These are phyloP conservation scores for Thermomyces lanuginosus DNA, from an alignment of 2,329 filamentous ascomycete species.

Conservation along the genomic window DNA sequence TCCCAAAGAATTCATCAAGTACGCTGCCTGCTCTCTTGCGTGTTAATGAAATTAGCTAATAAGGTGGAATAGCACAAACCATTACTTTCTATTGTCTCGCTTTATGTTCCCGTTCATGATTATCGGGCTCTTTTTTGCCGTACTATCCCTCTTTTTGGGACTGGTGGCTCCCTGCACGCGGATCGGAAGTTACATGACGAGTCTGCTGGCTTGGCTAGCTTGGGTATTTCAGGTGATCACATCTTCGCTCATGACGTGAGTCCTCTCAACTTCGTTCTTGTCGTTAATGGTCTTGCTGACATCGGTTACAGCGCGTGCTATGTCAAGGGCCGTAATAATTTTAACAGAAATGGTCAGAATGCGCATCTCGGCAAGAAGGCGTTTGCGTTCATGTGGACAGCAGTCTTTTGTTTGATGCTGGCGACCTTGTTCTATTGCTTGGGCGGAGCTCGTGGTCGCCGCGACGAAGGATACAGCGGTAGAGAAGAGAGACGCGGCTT, in stretches of 20 bases:
- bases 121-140: slow-evolving; percentile 62
- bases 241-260: slow-evolving; percentile 47
- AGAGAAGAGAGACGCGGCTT: slow-evolving; percentile 23
- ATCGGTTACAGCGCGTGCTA: slow-evolving; percentile 36
- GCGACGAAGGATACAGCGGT: slow-evolving; percentile 20
- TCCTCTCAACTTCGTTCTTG: not conserved
- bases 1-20: slow-evolving; percentile 39
- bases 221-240: slow-evolving; percentile 43
- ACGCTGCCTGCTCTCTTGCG: slow-evolving; percentile 12
- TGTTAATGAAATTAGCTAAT: slow-evolving; percentile 1
- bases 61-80: slow-evolving; percentile 34
- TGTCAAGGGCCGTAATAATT: slow-evolving; percentile 40
- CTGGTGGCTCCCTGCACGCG: slow-evolving; percentile 36
- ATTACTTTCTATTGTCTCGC: slow-evolving; percentile 71
- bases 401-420: slow-evolving; percentile 38
- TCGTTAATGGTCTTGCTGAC: too few relatives aligned
- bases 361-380: slow-evolving; percentile 41
- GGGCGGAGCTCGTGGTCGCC: slow-evolving; percentile 20
- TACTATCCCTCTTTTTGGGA: slow-evolving; percentile 30
- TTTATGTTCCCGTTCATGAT: slow-evolving; percentile 90
- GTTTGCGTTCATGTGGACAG: slow-evolving; percentile 47
- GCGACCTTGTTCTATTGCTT: slow-evolving; percentile 42
- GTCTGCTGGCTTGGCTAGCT: slow-evolving; percentile 36
- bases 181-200: slow-evolving; percentile 35
- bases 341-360: slow-evolving; percentile 33